These are phyloP conservation scores for Cyclotella sp. DNA, from an alignment of 108 stramenopile genomes.

Conservation along the genomic window DNA sequence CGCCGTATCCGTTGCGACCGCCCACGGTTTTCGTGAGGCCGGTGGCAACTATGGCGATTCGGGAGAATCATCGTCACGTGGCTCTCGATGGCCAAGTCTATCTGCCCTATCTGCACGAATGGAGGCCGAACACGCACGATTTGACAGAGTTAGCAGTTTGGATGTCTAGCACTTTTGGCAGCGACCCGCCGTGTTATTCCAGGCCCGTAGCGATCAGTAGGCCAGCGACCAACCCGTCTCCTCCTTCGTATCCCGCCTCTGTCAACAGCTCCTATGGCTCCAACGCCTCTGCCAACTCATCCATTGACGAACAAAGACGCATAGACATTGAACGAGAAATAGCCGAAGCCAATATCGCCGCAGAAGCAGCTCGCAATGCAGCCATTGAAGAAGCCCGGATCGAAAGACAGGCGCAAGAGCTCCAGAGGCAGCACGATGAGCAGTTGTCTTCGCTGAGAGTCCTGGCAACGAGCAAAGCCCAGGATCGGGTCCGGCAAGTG, in stretches of 20 bases:
- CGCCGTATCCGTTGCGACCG: constrained; percentile 83
- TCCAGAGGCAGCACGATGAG: constrained; percentile 46
- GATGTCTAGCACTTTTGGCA: constrained; percentile 91
- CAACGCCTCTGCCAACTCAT: neutral
- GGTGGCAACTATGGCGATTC: constrained; percentile 77
- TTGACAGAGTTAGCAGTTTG: constrained; percentile 79
- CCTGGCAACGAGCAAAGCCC: constrained; percentile 56
- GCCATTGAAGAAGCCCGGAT: constrained; percentile 28
- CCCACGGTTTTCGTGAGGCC: constrained; percentile 91
- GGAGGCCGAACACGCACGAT: constrained; percentile 75
- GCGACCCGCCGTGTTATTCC: constrained; percentile 94
- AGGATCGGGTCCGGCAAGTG: constrained; percentile 39
- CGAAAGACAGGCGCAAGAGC: constrained; percentile 45
- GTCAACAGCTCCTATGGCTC: neutral
- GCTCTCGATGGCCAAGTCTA: constrained; percentile 91
- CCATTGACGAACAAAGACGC: constrained; percentile 1
- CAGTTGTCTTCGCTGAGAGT: constrained; percentile 46
- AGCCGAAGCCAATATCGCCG: constrained; percentile 59
- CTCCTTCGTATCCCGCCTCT: constrained; percentile 23
- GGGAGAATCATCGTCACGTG: constrained; percentile 88
- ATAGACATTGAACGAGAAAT: constrained; percentile 54
- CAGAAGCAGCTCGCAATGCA: constrained; percentile 50
- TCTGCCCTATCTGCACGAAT: constrained; percentile 94
- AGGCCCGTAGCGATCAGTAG: constrained; percentile 31
- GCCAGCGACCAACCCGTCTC: neutral